Evolutionary conservation across 2,329 filamentous ascomycete genomes (phyloP).

Genomic region (Stylonectria norvegica): DNA sequence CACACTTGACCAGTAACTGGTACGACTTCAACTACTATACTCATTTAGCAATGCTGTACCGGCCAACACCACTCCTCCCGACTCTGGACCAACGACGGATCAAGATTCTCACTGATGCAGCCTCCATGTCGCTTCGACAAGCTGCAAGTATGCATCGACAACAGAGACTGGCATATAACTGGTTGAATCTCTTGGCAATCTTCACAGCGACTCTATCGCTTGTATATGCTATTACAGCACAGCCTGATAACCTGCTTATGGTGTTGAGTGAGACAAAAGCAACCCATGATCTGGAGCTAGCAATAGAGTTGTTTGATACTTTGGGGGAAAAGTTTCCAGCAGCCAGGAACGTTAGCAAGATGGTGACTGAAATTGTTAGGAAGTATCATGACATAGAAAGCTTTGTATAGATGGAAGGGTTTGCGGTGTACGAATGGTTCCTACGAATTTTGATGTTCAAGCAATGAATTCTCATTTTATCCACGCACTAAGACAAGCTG

Average conservation of each 20-base stretch:
- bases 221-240: slow-evolving; percentile 41
- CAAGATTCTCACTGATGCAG: slow-evolving; percentile 37
- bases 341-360: slow-evolving; percentile 27
- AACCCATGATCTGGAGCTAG: slow-evolving; percentile 30
- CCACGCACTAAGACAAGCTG: too few relatives aligned
- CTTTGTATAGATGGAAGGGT: background rate
- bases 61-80: slow-evolving; percentile 42
- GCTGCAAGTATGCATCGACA: slow-evolving; percentile 38
- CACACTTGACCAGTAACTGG: slow-evolving; percentile 43
- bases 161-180: slow-evolving; percentile 40
- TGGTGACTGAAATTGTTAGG: slow-evolving; percentile 23
- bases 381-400: slow-evolving; percentile 15
- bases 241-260: slow-evolving; percentile 30
- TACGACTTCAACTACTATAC: slow-evolving; percentile 48
- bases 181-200: slow-evolving; percentile 38
- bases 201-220: slow-evolving; percentile 42
- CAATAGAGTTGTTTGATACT: slow-evolving; percentile 30
- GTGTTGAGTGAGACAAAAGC: slow-evolving; percentile 27
- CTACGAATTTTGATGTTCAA: too few relatives aligned
- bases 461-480: background rate
- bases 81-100: slow-evolving; percentile 34
- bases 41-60: slow-evolving; percentile 42
- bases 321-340: slow-evolving; percentile 30
- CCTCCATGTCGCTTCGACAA: slow-evolving; percentile 42
- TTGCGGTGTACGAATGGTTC: too few relatives aligned